Evolutionary conservation across 768 basidiomycete species (phyloP), one percentile per base, ranked within the genome.

Genomic region (Vararia minispora): DNA sequence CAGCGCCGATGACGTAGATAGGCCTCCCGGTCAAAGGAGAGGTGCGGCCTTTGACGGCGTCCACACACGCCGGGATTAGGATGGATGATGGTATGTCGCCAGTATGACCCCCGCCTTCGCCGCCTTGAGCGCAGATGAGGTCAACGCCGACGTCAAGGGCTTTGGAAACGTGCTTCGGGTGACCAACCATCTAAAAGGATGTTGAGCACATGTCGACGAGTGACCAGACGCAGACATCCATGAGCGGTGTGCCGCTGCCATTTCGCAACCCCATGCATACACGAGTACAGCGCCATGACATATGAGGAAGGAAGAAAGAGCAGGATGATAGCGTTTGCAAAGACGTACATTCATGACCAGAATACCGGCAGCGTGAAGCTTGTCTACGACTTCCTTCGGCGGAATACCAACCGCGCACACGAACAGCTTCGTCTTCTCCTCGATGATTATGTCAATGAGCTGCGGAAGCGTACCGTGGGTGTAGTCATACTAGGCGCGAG

Each of bases 321-420:
- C 22, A 28, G 33, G 14, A n/a, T n/a, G n/a, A n/a, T n/a, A n/a
- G n/a, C n/a, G n/a, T n/a, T n/a, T n/a, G n/a, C n/a, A n/a, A n/a
- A 30, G 27, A 52, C 68, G 50, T 49, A 77, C 76, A 45, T 92
- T 91, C 87, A 90, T 91, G 49, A 91, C 68, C 26, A 78, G 71
- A 44, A 94, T 90, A 11, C 85, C 81, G 10, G 85, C 85, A 49
- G 74, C 61, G 62, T 95, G 91, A 28, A 95, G 66, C 47, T 65
- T 73, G 22, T 91, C 84, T 25, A 95, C 84, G 23, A 71, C 79
- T 45, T 76, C 69, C 51, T 71, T 72, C 3, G 91, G 85, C 1
- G 91, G 91, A 4, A 94, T 76, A 47, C 89, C 89, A 30, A 91
- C 72, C 22, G 89, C 90, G 46, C 79, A 95, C 40, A 97, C 91